Evolutionary conservation across 768 basidiomycete species (phyloP).

Genomic region (Lyophyllum decastes): DNA sequence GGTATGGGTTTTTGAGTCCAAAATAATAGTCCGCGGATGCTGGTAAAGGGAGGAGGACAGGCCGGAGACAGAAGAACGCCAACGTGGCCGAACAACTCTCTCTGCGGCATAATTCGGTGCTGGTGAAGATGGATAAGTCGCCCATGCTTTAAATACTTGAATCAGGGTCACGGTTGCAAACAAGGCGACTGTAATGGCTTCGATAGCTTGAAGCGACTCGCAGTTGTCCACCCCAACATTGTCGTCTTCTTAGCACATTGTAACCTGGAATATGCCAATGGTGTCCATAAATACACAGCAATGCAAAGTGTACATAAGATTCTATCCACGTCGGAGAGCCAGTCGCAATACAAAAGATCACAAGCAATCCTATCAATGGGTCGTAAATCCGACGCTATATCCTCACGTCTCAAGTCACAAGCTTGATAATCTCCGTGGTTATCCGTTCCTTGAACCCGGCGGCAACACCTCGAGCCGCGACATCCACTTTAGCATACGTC

Average conservation of each 20-base stretch:
- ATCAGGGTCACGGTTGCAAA: too few relatives aligned
- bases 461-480: conserved; percentile 26
- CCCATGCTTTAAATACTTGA: too few relatives aligned
- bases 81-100: too few relatives aligned
- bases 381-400: not conserved
- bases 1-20: not conserved
- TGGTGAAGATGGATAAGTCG: too few relatives aligned
- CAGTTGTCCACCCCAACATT: too few relatives aligned
- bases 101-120: too few relatives aligned
- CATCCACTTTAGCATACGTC: conserved; percentile 49
- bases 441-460: conserved; percentile 33
- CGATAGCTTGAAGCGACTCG: too few relatives aligned
- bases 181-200: too few relatives aligned
- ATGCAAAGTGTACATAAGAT: not conserved
- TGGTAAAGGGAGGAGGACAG: too few relatives aligned
- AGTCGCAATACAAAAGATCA: not conserved
- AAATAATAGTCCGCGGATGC: too few relatives aligned
- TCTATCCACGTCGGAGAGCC: not conserved
- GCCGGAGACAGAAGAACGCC: too few relatives aligned
- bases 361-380: not conserved
- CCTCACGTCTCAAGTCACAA: conserved; percentile 22
- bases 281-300: not conserved
- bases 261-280: not conserved
- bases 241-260: too few relatives aligned
- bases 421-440: conserved; percentile 32